These are phyloP conservation scores for Penicillium sp. DNA, from an alignment of 2,329 filamentous ascomycete genomes.

Conservation along the genomic window DNA sequence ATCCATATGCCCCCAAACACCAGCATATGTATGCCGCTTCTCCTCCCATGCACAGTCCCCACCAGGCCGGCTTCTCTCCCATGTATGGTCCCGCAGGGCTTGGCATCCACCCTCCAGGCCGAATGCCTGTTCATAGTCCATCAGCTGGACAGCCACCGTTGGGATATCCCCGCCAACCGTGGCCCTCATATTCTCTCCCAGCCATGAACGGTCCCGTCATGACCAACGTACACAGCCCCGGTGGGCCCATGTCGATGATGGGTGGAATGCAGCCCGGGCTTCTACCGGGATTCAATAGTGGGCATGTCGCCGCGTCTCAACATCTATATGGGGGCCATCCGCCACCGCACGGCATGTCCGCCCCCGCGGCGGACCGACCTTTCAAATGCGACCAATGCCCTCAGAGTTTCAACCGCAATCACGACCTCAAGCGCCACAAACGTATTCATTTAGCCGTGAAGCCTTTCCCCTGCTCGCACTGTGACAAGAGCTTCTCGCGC, in stretches of 20 bases:
- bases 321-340: constrained; percentile 61
- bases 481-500: constrained; percentile 93
- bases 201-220: constrained; percentile 68
- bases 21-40: constrained; percentile 45
- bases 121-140: constrained; percentile 56
- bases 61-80: constrained; percentile 46
- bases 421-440: constrained; percentile 94
- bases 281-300: constrained; percentile 60
- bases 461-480: constrained; percentile 86
- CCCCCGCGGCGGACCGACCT: constrained; percentile 71
- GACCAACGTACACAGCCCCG: constrained; percentile 75
- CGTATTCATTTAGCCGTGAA: constrained; percentile 93
- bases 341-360: constrained; percentile 56
- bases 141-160: constrained; percentile 42
- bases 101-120: constrained; percentile 44
- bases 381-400: constrained; percentile 93
- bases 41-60: constrained; percentile 52
- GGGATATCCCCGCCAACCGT: constrained; percentile 45
- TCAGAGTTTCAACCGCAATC: constrained; percentile 93
- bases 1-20: constrained; percentile 58
- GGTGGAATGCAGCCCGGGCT: constrained; percentile 58
- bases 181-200: constrained; percentile 58
- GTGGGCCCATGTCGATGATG: constrained; percentile 69
- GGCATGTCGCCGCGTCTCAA: constrained; percentile 56
- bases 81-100: constrained; percentile 44